These are phyloP conservation scores for Candida manassasensis DNA, from an alignment of 805 yeast species.

Conservation along the genomic window DNA sequence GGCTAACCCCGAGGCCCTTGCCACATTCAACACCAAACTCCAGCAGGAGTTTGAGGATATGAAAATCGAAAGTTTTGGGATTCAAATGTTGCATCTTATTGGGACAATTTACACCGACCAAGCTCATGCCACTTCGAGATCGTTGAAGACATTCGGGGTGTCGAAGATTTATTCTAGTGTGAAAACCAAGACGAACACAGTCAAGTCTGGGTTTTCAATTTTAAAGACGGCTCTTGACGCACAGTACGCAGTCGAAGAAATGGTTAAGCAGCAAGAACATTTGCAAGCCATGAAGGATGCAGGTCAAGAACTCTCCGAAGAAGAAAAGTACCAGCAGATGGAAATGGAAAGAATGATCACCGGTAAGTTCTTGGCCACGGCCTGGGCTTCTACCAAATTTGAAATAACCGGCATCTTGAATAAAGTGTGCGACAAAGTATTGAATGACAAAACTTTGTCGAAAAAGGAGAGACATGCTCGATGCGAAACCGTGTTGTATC, in stretches of 20 bases:
- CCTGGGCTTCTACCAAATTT: constrained; percentile 90
- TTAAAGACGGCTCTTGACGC: constrained; percentile 85
- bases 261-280: constrained; percentile 65
- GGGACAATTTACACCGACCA: constrained; percentile 75
- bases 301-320: constrained; percentile 29
- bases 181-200: constrained; percentile 78
- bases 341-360: constrained; percentile 78
- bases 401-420: constrained; percentile 88
- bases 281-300: constrained; percentile 20
- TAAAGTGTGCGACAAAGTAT: constrained; percentile 49
- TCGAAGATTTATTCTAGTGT: constrained; percentile 78
- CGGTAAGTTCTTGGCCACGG: constrained; percentile 88
- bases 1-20: constrained; percentile 55
- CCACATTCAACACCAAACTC: constrained; percentile 50
- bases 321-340: constrained; percentile 39
- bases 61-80: constrained; percentile 93
- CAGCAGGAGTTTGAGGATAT: constrained; percentile 67
- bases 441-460: constrained; percentile 56
- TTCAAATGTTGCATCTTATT: constrained; percentile 77
- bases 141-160: constrained; percentile 81
- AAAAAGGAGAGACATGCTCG: constrained; percentile 61
- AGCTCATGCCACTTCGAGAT: constrained; percentile 66
- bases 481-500: constrained; percentile 70
- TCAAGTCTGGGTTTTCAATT: constrained; percentile 79
- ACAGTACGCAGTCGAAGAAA: constrained; percentile 62